Evolutionary conservation across 2,329 filamentous ascomycete species (phyloP).

Genomic region (Amauroascus niger): DNA sequence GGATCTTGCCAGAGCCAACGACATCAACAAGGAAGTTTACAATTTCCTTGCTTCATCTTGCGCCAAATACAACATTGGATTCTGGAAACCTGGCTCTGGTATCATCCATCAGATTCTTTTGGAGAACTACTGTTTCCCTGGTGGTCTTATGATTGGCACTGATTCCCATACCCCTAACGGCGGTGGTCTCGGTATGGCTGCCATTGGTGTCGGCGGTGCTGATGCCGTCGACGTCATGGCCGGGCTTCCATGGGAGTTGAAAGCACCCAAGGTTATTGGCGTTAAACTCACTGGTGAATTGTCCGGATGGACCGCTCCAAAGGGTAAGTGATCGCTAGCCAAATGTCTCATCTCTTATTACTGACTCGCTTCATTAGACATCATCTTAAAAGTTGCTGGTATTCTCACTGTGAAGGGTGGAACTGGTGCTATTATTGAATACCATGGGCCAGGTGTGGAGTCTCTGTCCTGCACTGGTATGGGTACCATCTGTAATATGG

Average conservation of each 20-base stretch:
- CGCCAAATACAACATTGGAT: slow-evolving; percentile 99
- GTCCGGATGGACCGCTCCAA: slow-evolving; percentile 84
- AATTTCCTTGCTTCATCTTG: slow-evolving; percentile 90
- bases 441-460: slow-evolving; percentile 59
- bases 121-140: slow-evolving; percentile 98
- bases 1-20: slow-evolving; percentile 82
- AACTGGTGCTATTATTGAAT: slow-evolving; percentile 66
- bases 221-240: slow-evolving; percentile 99
- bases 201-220: slow-evolving; percentile 94
- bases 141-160: slow-evolving; percentile 93
- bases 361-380: slow-evolving; percentile 48
- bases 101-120: slow-evolving; percentile 99
- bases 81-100: slow-evolving; percentile 97
- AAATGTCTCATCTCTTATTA: neutral
- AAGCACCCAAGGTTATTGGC: slow-evolving; percentile 95
- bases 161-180: slow-evolving; percentile 97
- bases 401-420: slow-evolving; percentile 97
- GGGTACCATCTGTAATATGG: slow-evolving; percentile 68
- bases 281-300: slow-evolving; percentile 85
- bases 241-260: slow-evolving; percentile 92
- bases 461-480: slow-evolving; percentile 73
- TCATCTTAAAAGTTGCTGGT: slow-evolving; percentile 94
- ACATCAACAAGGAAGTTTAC: slow-evolving; percentile 99
- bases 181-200: slow-evolving; percentile 88
- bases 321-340: slow-evolving; percentile 51